A percentile compares a stretch with the other conserved stretches of the same genome.
Conservation (phyloP, 805 yeast genomes). For the Candida golubevii region DNA sequence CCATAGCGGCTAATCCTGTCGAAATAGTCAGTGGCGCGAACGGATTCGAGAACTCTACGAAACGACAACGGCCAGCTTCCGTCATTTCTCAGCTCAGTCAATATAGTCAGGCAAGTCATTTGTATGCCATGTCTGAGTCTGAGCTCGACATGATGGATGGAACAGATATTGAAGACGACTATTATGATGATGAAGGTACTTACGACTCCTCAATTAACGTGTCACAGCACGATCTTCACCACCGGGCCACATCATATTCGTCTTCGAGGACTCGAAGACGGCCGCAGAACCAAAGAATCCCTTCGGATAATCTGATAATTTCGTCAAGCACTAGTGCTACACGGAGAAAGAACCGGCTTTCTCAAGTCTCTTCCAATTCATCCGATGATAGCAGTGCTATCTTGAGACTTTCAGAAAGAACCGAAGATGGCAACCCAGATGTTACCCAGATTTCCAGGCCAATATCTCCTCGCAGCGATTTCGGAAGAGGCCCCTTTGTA, state of each 20-base stretch:
- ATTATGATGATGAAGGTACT: slow-evolving; percentile 31
- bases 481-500: not conserved
- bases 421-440: slow-evolving; percentile 6
- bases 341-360: slow-evolving; percentile 25
- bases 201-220: slow-evolving; percentile 38
- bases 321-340: slow-evolving; percentile 28
- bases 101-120: slow-evolving; percentile 37
- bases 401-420: slow-evolving; percentile 8
- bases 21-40: not conserved
- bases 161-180: slow-evolving; percentile 35
- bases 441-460: slow-evolving; percentile 1
- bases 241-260: slow-evolving; percentile 14
- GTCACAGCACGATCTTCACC: slow-evolving; percentile 25
- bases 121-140: slow-evolving; percentile 40
- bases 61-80: slow-evolving; percentile 34
- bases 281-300: slow-evolving; percentile 30
- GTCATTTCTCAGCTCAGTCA: slow-evolving; percentile 39
- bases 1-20: not conserved
- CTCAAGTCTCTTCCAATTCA: slow-evolving; percentile 35
- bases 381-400: slow-evolving; percentile 30
- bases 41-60: not conserved
- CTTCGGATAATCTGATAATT: slow-evolving; percentile 34
- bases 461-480: slow-evolving; percentile 4
- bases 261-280: slow-evolving; percentile 18
- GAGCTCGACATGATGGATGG: slow-evolving; percentile 39